Percentiles rank a stretch among this genome's conserved stretches.
phyloP scores from a whole-genome alignment of 305 asterid genomes.

The Stenogyne calaminthoides region DNA sequence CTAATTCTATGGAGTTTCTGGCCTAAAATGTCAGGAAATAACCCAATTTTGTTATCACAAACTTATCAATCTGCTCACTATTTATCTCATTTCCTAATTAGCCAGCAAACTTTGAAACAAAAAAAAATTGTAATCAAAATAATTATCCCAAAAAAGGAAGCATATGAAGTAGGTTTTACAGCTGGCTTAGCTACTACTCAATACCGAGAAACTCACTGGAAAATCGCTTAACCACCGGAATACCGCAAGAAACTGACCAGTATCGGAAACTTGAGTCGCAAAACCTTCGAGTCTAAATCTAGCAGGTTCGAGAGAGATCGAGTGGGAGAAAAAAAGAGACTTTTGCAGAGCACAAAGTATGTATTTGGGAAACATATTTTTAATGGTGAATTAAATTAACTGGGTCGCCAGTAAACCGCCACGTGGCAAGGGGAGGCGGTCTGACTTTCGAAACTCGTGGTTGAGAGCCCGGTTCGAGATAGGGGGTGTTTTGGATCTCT shows the following conservation, averaged over 20 bases:
- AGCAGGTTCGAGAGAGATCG: slow-evolving; percentile 31
- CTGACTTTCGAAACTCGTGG: slow-evolving; percentile 82
- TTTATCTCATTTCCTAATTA: neutral
- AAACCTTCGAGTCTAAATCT: slow-evolving; percentile 17
- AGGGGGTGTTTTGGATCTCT: no score
- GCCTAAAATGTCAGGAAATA: neutral
- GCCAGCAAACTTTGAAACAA: neutral
- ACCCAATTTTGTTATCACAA: neutral
- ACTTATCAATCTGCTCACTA: neutral
- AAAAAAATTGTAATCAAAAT: neutral
- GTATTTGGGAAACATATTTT: slow-evolving; percentile 11
- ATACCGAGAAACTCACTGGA: slow-evolving; percentile 36
- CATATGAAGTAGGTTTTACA: neutral
- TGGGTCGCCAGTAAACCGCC: slow-evolving; percentile 36
- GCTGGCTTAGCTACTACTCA: slow-evolving; percentile 21
- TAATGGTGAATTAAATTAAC: slow-evolving; percentile 18
- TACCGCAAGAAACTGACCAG: neutral
- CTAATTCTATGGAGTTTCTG: slow-evolving; percentile 17
- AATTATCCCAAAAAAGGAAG: slow-evolving; percentile 5
- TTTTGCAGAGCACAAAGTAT: neutral
- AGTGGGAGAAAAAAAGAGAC: neutral
- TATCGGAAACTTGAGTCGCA: slow-evolving; percentile 3
- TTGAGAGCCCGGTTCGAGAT: slow-evolving; percentile 54
- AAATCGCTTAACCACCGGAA: slow-evolving; percentile 21
- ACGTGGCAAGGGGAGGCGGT: slow-evolving; percentile 59